Evolutionary conservation across 805 yeast genomes (phyloP).

Genomic region (Torulaspora quercuum): DNA sequence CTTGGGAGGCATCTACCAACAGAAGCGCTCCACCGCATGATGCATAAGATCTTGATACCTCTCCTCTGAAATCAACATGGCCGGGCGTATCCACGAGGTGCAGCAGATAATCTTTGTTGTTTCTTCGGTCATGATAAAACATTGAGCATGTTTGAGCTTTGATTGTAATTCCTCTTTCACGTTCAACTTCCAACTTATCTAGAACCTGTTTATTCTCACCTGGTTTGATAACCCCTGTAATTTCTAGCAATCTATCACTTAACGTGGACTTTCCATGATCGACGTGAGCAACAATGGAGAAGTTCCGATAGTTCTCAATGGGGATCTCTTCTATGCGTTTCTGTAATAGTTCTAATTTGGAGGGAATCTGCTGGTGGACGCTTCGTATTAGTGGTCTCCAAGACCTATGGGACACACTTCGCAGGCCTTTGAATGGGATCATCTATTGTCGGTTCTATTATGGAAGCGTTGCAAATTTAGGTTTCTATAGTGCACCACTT

Average conservation of each 20-base stretch:
- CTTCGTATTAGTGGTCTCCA: constrained; percentile 17
- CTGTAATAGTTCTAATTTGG: constrained; percentile 34
- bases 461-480: no score
- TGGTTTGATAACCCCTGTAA: constrained; percentile 82
- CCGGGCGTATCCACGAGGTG: constrained; percentile 98
- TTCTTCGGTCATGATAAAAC: constrained; percentile 61
- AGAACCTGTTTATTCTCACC: constrained; percentile 78
- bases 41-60: constrained; percentile 90
- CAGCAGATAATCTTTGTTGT: constrained; percentile 70
- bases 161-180: constrained; percentile 94
- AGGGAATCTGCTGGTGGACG: constrained; percentile 13
- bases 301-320: constrained; percentile 75
- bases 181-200: constrained; percentile 88
- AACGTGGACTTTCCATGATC: constrained; percentile 88
- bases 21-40: constrained; percentile 93
- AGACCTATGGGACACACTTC: constrained; percentile 10
- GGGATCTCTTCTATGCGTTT: constrained; percentile 76
- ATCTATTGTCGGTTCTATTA: constrained; percentile 1
- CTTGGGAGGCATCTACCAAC: constrained; percentile 91
- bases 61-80: constrained; percentile 87
- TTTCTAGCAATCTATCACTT: constrained; percentile 80
- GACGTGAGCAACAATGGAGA: constrained; percentile 94
- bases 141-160: constrained; percentile 96
- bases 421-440: constrained; percentile 7
- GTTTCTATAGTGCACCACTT: no score